Evolutionary conservation across 2,329 filamentous ascomycete species (phyloP).

Genomic region (Penicillium sp.): DNA sequence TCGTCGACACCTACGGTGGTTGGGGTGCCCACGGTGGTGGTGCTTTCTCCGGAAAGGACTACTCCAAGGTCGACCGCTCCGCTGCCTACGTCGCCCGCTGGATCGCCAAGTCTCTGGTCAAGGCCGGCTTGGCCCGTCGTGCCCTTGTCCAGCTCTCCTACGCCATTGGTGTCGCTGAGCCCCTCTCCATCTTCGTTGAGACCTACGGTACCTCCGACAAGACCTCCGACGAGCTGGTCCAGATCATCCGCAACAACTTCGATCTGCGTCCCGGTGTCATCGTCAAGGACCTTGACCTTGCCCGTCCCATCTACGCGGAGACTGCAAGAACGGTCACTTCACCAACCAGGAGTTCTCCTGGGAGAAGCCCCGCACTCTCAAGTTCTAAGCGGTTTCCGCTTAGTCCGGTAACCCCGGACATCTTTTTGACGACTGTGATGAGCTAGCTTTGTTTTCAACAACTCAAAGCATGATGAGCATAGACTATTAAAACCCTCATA

Average conservation of each 20-base stretch:
- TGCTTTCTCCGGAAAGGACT: slow-evolving; percentile 99
- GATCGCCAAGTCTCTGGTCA: slow-evolving; percentile 97
- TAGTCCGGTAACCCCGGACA: slow-evolving; percentile 22
- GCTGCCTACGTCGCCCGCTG: slow-evolving; percentile 96
- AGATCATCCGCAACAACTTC: slow-evolving; percentile 95
- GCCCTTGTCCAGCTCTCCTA: slow-evolving; percentile 97
- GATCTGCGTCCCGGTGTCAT: slow-evolving; percentile 98
- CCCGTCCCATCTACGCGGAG: slow-evolving; percentile 95
- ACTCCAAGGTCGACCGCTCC: slow-evolving; percentile 99
- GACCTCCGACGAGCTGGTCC: slow-evolving; percentile 87
- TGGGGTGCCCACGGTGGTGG: slow-evolving; percentile 99
- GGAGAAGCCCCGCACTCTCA: slow-evolving; percentile 97
- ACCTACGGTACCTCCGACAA: slow-evolving; percentile 92
- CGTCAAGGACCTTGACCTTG: slow-evolving; percentile 92
- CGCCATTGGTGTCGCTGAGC: slow-evolving; percentile 98
- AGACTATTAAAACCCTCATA: slow-evolving; percentile 34
- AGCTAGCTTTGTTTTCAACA: slow-evolving; percentile 54
- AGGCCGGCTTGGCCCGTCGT: slow-evolving; percentile 85
- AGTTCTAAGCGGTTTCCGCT: slow-evolving; percentile 66
- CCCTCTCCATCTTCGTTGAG: slow-evolving; percentile 96
- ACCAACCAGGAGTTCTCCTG: slow-evolving; percentile 97
- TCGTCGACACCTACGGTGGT: slow-evolving; percentile 99
- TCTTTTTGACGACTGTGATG: slow-evolving; percentile 46
- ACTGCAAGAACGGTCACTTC: slow-evolving; percentile 99
- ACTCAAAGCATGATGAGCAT: slow-evolving; percentile 49